Base-by-base conservation (phyloP, 306 rosid species). In the Rubus idaeus region DNA sequence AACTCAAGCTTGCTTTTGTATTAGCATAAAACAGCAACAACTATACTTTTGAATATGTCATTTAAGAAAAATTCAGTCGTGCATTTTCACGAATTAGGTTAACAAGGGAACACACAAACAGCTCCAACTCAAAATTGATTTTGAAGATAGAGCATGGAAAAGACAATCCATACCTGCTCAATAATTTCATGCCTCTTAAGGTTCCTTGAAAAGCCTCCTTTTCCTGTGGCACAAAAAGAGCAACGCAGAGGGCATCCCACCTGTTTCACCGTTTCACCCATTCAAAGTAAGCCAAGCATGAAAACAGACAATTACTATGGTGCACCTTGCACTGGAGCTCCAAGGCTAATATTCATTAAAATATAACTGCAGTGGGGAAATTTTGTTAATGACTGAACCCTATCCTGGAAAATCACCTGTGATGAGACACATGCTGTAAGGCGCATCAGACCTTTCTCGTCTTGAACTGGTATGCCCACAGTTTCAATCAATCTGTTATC, bases 391-490 rank as follows among this genome's bases (percentile, higher is more conserved):
- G 41, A 68, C 73, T 55, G n/a, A 81, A 69, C 68, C 39, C 61
- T 4, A 52, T 79, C 40, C 75, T 75, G 62, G 70, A 53, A 68
- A 78, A 74, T 71, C 78, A 92, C 98, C 96, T 95, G 98, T 6
- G 98, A 92, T 35, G 98, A 95, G 70, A 95, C 86, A 65, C 98
- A 95, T n/a, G 98, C 98, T 21, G 98, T 95, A 61, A 95, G 96
- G 71, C 98, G 96, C 79, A 67, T 80, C 75, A 89, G 78, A 73
- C 84, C 86, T 58, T 82, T 88, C 14, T 79, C 84, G 44, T 82
- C 96, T 75, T 79, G 81, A 81, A 87, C 96, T 2, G 97, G 98
- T 86, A 95, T 95, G 67, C 98, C 98, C 62, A 95, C 98, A 47
- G 98, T 92, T 83, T 95, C 98, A 77, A 95, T 82, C 90, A 95